phyloP scores from a whole-genome alignment of 495 filamentous ascomycete species.

The Tetracladium setigerum region DNA sequence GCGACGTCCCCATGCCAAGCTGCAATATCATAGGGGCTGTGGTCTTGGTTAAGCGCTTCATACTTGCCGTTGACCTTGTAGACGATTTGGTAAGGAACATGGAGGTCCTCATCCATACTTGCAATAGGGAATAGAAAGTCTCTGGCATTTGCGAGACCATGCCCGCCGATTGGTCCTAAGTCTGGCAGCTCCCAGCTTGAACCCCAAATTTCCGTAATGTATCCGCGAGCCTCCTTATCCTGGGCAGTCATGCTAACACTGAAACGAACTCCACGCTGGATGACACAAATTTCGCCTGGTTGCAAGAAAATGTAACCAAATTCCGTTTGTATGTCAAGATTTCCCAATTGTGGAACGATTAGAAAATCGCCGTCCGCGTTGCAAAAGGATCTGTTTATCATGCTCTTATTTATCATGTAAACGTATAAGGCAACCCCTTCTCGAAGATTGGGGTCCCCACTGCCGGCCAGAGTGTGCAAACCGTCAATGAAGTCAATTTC shows the following conservation, averaged over 20 bases:
- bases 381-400: constrained; percentile 57
- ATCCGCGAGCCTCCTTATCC: constrained; percentile 52
- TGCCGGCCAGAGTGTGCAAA: constrained; percentile 54
- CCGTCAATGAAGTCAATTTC: constrained; percentile 61
- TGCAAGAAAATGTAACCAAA: constrained; percentile 56
- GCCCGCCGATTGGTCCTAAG: constrained; percentile 64
- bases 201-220: constrained; percentile 65
- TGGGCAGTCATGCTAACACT: constrained; percentile 45
- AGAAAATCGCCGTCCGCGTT: constrained; percentile 65
- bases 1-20: constrained; percentile 78
- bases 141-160: constrained; percentile 59
- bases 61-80: constrained; percentile 61
- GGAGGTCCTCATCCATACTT: constrained; percentile 37
- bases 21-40: constrained; percentile 77
- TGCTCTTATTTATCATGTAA: constrained; percentile 57
- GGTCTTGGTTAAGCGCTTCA: constrained; percentile 55
- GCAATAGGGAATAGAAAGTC: constrained; percentile 66
- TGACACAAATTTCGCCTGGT: constrained; percentile 64
- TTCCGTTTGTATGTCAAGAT: constrained; percentile 65
- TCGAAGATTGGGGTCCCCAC: constrained; percentile 61
- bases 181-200: constrained; percentile 62
- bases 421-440: constrained; percentile 58
- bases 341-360: constrained; percentile 60
- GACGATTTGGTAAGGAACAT: constrained; percentile 47
- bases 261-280: constrained; percentile 61